Evolutionary conservation across 257 asterid genomes (phyloP).

Genomic region (Jacaranda mimosifolia): DNA sequence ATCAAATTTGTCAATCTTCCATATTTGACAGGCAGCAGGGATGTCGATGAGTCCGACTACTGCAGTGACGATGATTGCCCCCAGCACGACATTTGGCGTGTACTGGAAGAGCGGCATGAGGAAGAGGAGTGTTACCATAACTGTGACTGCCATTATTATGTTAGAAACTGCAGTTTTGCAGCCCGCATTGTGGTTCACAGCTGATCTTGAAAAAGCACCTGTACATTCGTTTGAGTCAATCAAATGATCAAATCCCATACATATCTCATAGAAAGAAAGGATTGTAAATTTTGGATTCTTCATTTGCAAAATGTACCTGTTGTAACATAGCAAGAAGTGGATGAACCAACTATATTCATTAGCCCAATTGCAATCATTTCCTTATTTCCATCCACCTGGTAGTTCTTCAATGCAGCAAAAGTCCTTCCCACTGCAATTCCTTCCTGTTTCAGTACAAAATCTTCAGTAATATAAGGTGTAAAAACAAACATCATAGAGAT

Average conservation of each 20-base stretch:
- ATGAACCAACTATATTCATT: conserved; percentile 86
- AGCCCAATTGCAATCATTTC: conserved; percentile 94
- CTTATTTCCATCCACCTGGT: conserved; percentile 93
- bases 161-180: conserved; percentile 86
- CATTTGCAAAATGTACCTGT: conserved; percentile 54
- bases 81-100: conserved; percentile 86
- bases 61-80: conserved; percentile 87
- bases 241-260: neutral
- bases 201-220: conserved; percentile 93
- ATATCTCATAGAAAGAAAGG: neutral
- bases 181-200: conserved; percentile 95
- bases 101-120: conserved; percentile 92
- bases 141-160: conserved; percentile 81
- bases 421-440: conserved; percentile 97
- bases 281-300: neutral
- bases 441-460: conserved; percentile 55
- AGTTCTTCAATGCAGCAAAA: conserved; percentile 88
- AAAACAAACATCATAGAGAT: too few relatives aligned
- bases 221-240: conserved; percentile 20
- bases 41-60: conserved; percentile 82
- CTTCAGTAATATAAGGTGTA: too few relatives aligned
- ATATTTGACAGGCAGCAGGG: conserved; percentile 83
- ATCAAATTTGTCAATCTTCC: conserved; percentile 86
- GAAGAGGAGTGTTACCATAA: conserved; percentile 87
- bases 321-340: conserved; percentile 89